Percentiles rank a stretch among this genome's conserved stretches.
Conservation (phyloP, 805 yeast genomes). For the Blastobotrys chiropterorum region DNA sequence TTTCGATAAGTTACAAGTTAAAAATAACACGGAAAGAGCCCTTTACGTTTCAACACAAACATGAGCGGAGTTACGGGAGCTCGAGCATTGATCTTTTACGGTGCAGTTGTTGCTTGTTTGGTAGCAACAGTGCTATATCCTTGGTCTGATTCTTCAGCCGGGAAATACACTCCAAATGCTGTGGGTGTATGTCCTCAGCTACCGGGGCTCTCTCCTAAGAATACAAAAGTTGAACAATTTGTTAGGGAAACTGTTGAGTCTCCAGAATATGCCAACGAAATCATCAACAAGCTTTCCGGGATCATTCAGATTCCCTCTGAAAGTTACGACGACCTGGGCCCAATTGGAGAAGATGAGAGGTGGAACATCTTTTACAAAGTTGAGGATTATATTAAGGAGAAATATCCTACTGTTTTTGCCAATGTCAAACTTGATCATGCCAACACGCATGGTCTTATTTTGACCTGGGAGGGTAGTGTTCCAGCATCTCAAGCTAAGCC, state of each 20-base stretch:
- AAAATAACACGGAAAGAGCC: too few species aligned
- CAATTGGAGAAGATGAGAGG: slow-evolving; percentile 44
- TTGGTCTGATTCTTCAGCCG: background rate
- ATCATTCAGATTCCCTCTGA: slow-evolving; percentile 65
- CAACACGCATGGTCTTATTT: slow-evolving; percentile 14
- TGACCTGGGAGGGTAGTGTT: slow-evolving; percentile 17
- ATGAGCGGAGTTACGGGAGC: background rate
- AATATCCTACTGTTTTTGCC: slow-evolving; percentile 47
- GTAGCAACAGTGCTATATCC: background rate
- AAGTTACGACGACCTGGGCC: slow-evolving; percentile 48
- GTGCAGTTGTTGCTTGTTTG: background rate
- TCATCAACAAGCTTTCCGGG: slow-evolving; percentile 25
- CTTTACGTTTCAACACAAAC: slow-evolving; percentile 1
- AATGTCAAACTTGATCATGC: slow-evolving; percentile 43
- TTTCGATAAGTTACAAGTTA: too few species aligned
- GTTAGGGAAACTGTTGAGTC: slow-evolving; percentile 2
- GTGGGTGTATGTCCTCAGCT: background rate
- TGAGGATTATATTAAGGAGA: slow-evolving; percentile 42
- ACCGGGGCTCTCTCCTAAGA: background rate
- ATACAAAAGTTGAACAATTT: background rate
- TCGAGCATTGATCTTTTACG: background rate
- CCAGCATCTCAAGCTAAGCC: slow-evolving; percentile 41
- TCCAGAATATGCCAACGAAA: slow-evolving; percentile 1
- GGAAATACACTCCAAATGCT: background rate
- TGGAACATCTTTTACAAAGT: slow-evolving; percentile 41